These are phyloP conservation scores for Asterophora lycoperdoides DNA, from an alignment of 768 basidiomycete species.

Conservation along the genomic window DNA sequence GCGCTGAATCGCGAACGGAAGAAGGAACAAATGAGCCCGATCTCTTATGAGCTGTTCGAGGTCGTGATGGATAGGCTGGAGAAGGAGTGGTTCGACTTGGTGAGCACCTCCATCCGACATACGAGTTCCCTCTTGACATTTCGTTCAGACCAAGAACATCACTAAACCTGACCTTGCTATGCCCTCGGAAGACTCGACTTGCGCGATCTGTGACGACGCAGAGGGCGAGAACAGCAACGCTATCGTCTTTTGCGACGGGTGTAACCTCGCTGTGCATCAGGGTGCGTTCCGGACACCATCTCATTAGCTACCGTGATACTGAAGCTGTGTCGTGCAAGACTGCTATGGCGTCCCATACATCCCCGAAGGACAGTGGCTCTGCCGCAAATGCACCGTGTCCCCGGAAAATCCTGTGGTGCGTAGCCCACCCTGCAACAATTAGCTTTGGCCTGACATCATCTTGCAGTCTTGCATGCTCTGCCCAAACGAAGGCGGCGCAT, in stretches of 20 bases:
- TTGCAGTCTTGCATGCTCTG: slow-evolving; percentile 87
- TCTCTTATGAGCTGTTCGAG: slow-evolving; percentile 87
- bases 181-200: slow-evolving; percentile 93
- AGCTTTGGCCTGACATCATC: background rate
- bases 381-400: slow-evolving; percentile 96
- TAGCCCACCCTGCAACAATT: slow-evolving; percentile 3
- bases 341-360: slow-evolving; percentile 99
- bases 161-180: slow-evolving; percentile 85
- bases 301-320: too few species aligned
- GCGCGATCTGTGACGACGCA: slow-evolving; percentile 96
- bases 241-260: slow-evolving; percentile 98
- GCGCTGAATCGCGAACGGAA: slow-evolving; percentile 75
- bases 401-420: slow-evolving; percentile 94
- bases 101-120: slow-evolving; percentile 31
- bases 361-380: slow-evolving; percentile 99
- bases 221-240: slow-evolving; percentile 99
- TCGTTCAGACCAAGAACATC: slow-evolving; percentile 73
- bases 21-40: slow-evolving; percentile 63
- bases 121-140: background rate
- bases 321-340: slow-evolving; percentile 46
- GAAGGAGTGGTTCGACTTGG: slow-evolving; percentile 98
- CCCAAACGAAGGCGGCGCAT: slow-evolving; percentile 95
- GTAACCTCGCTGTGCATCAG: slow-evolving; percentile 99
- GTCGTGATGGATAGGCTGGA: slow-evolving; percentile 96
- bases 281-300: slow-evolving; percentile 44